Evolutionary conservation across 2,329 filamentous ascomycete species (phyloP).

Genomic region (Xylariales sp.): DNA sequence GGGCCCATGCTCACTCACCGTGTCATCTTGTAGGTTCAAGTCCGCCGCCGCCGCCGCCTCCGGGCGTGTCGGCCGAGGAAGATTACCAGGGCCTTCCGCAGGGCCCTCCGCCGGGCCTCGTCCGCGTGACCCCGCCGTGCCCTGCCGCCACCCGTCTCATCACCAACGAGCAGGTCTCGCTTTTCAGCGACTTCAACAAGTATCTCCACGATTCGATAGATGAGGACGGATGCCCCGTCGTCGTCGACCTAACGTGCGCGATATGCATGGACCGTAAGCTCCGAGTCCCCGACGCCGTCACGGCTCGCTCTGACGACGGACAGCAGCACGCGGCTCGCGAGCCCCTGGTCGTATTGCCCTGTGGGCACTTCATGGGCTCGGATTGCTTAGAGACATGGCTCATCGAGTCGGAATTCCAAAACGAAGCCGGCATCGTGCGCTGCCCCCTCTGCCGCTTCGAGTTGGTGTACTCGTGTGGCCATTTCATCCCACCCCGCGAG

Average conservation of each 20-base stretch:
- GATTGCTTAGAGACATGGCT: constrained; percentile 31
- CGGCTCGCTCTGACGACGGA: neutral
- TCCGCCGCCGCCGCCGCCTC: neutral
- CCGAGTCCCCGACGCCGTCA: constrained; percentile 10
- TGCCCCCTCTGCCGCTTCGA: constrained; percentile 40
- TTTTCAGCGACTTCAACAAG: constrained; percentile 39
- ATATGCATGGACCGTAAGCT: constrained; percentile 39
- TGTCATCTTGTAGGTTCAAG: no score
- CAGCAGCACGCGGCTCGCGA: neutral
- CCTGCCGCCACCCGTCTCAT: neutral
- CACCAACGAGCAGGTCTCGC: constrained; percentile 21
- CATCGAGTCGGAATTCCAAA: rapidly evolving
- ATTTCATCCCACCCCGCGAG: constrained; percentile 17
- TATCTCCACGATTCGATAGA: constrained; percentile 33
- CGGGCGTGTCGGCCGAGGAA: constrained; percentile 4
- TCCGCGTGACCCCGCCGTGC: neutral
- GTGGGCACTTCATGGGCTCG: constrained; percentile 41
- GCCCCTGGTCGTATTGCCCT: constrained; percentile 37
- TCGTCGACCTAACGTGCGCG: constrained; percentile 33
- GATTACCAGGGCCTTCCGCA: neutral
- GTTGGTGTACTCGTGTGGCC: constrained; percentile 34
- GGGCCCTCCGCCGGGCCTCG: constrained; percentile 33
- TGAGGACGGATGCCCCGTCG: constrained; percentile 22
- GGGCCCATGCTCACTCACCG: neutral
- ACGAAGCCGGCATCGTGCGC: neutral